A percentile compares a stretch with the other conserved stretches of the same genome.
Conservation (phyloP, 805 yeast genomes). For the Middelhovenomyces tepae region DNA sequence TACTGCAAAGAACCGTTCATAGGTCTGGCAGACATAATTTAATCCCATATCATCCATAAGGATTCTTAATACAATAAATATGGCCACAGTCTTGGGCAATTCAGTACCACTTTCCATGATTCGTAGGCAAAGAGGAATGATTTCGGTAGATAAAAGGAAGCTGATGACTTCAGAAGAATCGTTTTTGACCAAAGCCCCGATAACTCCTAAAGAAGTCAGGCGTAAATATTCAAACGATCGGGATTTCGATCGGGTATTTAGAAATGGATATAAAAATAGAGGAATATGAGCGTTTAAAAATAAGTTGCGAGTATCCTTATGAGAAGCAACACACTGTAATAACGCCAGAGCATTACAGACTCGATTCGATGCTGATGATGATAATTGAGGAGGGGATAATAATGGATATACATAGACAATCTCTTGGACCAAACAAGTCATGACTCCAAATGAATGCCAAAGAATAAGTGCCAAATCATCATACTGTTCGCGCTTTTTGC, state of each 20-base stretch:
- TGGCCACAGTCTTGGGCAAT: slow-evolving; percentile 90
- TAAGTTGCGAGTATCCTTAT: slow-evolving; percentile 76
- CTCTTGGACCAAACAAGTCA: slow-evolving; percentile 85
- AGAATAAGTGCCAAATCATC: slow-evolving; percentile 87
- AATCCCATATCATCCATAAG: slow-evolving; percentile 87
- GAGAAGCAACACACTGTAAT: slow-evolving; percentile 94
- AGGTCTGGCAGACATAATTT: slow-evolving; percentile 87
- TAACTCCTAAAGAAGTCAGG: slow-evolving; percentile 88
- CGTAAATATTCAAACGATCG: slow-evolving; percentile 90
- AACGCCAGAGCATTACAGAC: slow-evolving; percentile 94
- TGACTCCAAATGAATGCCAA: slow-evolving; percentile 96
- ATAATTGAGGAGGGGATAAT: slow-evolving; percentile 75
- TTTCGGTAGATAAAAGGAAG: slow-evolving; percentile 87
- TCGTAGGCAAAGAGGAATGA: slow-evolving; percentile 86
- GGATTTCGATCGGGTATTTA: slow-evolving; percentile 84
- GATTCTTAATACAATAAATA: slow-evolving; percentile 89
- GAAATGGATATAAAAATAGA: slow-evolving; percentile 82
- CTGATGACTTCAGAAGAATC: slow-evolving; percentile 93
- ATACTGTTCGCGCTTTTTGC: slow-evolving; percentile 89
- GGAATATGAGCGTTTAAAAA: slow-evolving; percentile 90
- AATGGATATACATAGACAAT: slow-evolving; percentile 85
- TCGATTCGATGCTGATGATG: slow-evolving; percentile 80
- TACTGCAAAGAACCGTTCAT: slow-evolving; percentile 90
- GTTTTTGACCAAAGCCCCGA: slow-evolving; percentile 93
- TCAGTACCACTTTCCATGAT: slow-evolving; percentile 96